Conservation (phyloP, 2,329 filamentous ascomycete genomes). For the Myotisia sp. region DNA sequence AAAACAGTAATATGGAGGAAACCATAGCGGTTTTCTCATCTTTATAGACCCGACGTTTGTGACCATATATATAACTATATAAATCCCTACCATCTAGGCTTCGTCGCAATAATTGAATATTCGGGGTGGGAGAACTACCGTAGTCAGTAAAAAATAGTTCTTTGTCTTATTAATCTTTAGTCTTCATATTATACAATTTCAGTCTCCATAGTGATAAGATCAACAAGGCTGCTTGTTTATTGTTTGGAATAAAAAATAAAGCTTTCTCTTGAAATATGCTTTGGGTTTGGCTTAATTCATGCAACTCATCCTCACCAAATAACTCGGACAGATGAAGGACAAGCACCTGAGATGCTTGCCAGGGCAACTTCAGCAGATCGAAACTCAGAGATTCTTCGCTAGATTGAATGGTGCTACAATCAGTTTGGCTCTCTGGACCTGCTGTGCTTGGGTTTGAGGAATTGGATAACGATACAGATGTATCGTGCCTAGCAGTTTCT, state of each 20-base stretch:
- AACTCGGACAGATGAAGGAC: constrained; percentile 25
- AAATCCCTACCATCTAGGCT: too few relatives aligned
- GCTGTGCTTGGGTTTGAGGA: not conserved
- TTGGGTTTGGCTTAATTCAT: constrained; percentile 17
- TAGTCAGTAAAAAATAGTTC: too few relatives aligned
- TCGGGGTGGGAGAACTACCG: too few relatives aligned
- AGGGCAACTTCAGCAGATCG: constrained; percentile 20
- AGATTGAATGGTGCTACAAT: too few relatives aligned
- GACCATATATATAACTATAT: too few relatives aligned
- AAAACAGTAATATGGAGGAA: too few relatives aligned
- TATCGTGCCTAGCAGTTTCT: not conserved
- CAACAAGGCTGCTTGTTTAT: constrained; percentile 17
- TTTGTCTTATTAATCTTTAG: too few relatives aligned
- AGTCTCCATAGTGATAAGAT: constrained; percentile 29
- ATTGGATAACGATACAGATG: not conserved
- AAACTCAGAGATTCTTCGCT: too few relatives aligned
- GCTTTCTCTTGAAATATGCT: constrained; percentile 21
- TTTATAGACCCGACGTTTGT: too few relatives aligned
- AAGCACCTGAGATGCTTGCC: constrained; percentile 20
- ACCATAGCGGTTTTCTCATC: too few relatives aligned
- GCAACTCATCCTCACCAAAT: constrained; percentile 20
- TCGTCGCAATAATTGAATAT: too few relatives aligned
- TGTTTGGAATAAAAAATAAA: constrained; percentile 24
- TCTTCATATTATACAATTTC: constrained; percentile 16
- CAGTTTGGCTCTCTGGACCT: constrained; percentile 1